Base-by-base conservation (phyloP, 768 basidiomycete species). In the Boletellus ananiceps region DNA sequence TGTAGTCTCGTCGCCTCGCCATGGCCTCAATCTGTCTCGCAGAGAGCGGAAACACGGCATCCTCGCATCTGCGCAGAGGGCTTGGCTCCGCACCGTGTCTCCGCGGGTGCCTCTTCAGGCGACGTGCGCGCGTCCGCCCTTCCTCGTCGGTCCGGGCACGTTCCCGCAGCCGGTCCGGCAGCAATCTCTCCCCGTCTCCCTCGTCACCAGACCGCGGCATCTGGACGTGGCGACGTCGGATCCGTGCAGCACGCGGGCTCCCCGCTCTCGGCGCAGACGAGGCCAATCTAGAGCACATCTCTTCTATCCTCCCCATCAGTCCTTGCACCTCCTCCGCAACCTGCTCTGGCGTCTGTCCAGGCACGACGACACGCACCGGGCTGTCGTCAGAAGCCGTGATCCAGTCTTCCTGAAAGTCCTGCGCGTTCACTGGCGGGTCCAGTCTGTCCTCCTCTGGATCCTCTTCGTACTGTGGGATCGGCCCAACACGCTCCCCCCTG, bases 361-460 rank as follows among this genome's bases (percentile, higher is more conserved):
- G 73, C 3, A 71, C 69, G 15, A 74, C 55, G 31, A 72, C 55
- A 6, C 73, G 64, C 16, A 60, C 56, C 31, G 73, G 71, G 4
- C 36, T 41, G 16, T 60, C 59, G 8, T 71, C 65, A 46, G 76
- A 58, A 8, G 62, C 62, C 8, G 59, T 60, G 2, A 66, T 63
- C 73, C 74, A 75, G 29, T 61, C 60, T 11, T 60, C 61, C 41
- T 64, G 58, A 51, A 73, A 67, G 21, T 66, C 65, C 18, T 68
- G 60, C 3, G 57, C 53, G 11, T 66, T 61, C 18, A 73, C 62
- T 0, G 73, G 69, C 9, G 66, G 68, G 2, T 65, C 59, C 8
- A 57, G 23, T 5, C 49, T 51, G 16, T 75, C 69, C 8, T 73
- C 68, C 25, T 59, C 50, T 40, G 71, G 57, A 2, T 67, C 62